phyloP scores from a whole-genome alignment of 371 early-diverging fungal genomes.

The Rhizopus microsporus region DNA sequence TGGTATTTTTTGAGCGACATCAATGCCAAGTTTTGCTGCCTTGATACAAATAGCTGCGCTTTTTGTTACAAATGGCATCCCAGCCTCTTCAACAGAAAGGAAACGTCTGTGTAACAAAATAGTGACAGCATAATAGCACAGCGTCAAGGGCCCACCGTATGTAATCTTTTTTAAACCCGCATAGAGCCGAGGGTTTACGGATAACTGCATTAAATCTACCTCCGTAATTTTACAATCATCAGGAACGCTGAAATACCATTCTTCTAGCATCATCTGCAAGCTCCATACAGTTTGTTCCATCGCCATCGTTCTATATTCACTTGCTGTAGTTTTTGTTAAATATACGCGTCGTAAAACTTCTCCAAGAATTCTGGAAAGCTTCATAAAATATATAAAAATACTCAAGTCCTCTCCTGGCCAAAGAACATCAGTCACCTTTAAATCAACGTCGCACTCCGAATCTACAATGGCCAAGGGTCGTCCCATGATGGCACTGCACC shows the following conservation, averaged over 20 bases:
- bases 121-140: slow-evolving; percentile 37
- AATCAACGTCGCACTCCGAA: slow-evolving; percentile 41
- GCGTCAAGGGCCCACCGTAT: slow-evolving; percentile 45
- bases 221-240: slow-evolving; percentile 25
- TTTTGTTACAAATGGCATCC: slow-evolving; percentile 17
- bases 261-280: slow-evolving; percentile 31
- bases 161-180: slow-evolving; percentile 17
- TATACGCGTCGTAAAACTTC: slow-evolving; percentile 39
- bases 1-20: slow-evolving; percentile 45
- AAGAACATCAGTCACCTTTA: slow-evolving; percentile 14
- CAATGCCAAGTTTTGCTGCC: slow-evolving; percentile 54
- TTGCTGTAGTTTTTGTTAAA: slow-evolving; percentile 32
- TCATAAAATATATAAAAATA: slow-evolving; percentile 33
- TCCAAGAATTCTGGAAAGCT: slow-evolving; percentile 38
- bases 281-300: slow-evolving; percentile 29
- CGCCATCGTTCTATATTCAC: slow-evolving; percentile 25
- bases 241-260: slow-evolving; percentile 32
- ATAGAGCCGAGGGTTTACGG: slow-evolving; percentile 2
- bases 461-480: slow-evolving; percentile 44
- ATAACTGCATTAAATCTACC: slow-evolving; percentile 14
- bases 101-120: slow-evolving; percentile 58
- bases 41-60: slow-evolving; percentile 41
- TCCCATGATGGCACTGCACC: slow-evolving; percentile 47
- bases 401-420: slow-evolving; percentile 15
- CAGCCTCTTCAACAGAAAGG: slow-evolving; percentile 19